Evolutionary conservation across 768 basidiomycete species (phyloP).

Genomic region (Erythrobasidium yunnanense): DNA sequence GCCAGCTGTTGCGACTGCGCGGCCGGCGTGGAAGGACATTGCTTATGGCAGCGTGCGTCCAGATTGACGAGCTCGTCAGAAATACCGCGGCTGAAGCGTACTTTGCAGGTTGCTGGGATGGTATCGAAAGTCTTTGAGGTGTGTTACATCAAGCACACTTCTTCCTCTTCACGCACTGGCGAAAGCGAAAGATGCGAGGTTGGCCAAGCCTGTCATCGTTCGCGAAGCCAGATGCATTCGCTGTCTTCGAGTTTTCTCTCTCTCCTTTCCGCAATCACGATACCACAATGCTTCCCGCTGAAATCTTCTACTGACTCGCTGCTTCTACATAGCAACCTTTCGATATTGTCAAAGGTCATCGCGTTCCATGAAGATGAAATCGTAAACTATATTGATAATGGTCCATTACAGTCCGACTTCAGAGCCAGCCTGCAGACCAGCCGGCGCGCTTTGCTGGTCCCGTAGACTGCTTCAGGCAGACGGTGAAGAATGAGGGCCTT

Average conservation of each 20-base stretch:
- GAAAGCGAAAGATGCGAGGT: no score
- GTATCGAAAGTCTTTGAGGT: slow-evolving; percentile 64
- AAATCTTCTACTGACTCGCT: not conserved
- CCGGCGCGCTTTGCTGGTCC: slow-evolving; percentile 69
- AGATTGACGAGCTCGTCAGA: not conserved
- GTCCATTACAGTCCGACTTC: slow-evolving; percentile 77
- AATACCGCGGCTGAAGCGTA: not conserved
- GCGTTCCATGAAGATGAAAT: no score
- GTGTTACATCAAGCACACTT: not conserved
- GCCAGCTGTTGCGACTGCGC: not conserved
- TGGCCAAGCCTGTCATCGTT: no score
- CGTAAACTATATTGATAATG: no score
- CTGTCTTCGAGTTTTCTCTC: not conserved
- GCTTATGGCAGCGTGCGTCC: slow-evolving; percentile 33
- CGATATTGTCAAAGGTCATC: slow-evolving; percentile 74
- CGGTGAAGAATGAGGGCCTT: slow-evolving; percentile 68
- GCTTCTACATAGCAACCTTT: slow-evolving; percentile 60
- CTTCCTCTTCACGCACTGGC: no score
- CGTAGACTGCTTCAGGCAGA: slow-evolving; percentile 71
- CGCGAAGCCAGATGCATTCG: no score
- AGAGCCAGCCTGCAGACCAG: slow-evolving; percentile 71
- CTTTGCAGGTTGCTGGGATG: slow-evolving; percentile 67
- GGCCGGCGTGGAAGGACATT: slow-evolving; percentile 34
- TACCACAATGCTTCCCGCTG: not conserved
- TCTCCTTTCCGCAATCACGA: not conserved